Evolutionary conservation across 768 basidiomycete species (phyloP), one percentile per base, ranked within the genome.

Genomic region (Amanita phalloides): DNA sequence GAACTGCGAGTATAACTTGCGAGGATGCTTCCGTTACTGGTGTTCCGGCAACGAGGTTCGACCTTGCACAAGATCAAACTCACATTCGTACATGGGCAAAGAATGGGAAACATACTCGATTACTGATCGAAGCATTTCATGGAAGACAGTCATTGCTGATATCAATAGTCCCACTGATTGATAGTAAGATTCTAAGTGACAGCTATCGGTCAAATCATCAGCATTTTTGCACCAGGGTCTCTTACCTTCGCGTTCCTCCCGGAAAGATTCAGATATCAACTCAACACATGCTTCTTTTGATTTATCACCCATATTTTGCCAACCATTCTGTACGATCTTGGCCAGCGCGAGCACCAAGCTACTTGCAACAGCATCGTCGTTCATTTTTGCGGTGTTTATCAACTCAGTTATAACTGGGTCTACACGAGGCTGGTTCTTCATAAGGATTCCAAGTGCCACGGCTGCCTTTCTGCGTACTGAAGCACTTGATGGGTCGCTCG

Each of bases 341-440:
- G 90, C 83, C 39, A 97, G 70, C 1, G 91, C 89, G 41, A 79
- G 66, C 8, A 88, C 73, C 56, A 92, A 76, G 55, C 88, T 90
- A 8, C 80, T 79, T 0, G 86, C 80, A 45, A 95, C 80, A 3
- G 77, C 75, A 42, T 86, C 86, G 48, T 86, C 86, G 30, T 69
- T 76, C 26, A 70, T 63, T 56, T 72, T 72, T 13, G 78, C 77
- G 45, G 79, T 77, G 3, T 76, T 67, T 14, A 90, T 67, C 47
- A 99, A 72, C 64, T 98, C 95, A 3, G 89, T 91, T 46, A 97
- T 75, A n/a, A 98, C 84, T 0, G 93, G 93, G 62, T 97, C 95
- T 30, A 91, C 90, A 48, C 92, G 75, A 4, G 90, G 84, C 64
- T 93, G 90, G 61, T 84, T 85, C 59, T 78, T 79, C 92, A 98